A percentile compares a stretch with the other conserved stretches of the same genome.
These are phyloP conservation scores for Vachellia collinsii DNA, from an alignment of 306 rosid genomes.

Conservation along the genomic window DNA sequence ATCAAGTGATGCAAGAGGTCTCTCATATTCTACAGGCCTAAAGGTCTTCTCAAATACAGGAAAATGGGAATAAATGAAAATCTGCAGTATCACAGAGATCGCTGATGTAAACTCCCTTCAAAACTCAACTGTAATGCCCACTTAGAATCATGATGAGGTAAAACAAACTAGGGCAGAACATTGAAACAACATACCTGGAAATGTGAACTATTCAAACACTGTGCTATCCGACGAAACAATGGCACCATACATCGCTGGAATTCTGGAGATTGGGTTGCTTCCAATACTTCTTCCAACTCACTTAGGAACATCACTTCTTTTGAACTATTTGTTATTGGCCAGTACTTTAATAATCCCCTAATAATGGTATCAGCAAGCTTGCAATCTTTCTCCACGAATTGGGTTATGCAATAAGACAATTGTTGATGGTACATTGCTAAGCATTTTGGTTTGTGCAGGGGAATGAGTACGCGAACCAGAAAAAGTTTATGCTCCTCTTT, in stretches of 20 bases:
- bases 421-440: slow-evolving; percentile 70
- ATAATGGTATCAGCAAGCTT: slow-evolving; percentile 77
- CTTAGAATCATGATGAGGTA: neutral
- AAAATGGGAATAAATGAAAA: slow-evolving; percentile 8
- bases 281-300: slow-evolving; percentile 73
- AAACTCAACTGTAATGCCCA: neutral
- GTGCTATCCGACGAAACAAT: slow-evolving; percentile 60
- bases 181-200: slow-evolving; percentile 61
- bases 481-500: slow-evolving; percentile 78
- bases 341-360: slow-evolving; percentile 70
- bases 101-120: neutral
- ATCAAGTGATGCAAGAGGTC: neutral
- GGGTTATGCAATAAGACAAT: slow-evolving; percentile 67
- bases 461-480: slow-evolving; percentile 63
- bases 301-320: slow-evolving; percentile 74
- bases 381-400: slow-evolving; percentile 77
- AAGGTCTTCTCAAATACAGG: neutral
- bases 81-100: neutral
- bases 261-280: slow-evolving; percentile 69
- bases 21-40: neutral
- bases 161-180: slow-evolving; percentile 15
- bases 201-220: slow-evolving; percentile 65
- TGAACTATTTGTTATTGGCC: slow-evolving; percentile 77
- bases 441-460: slow-evolving; percentile 73
- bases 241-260: slow-evolving; percentile 78